Evolutionary conservation across 495 filamentous ascomycete genomes (phyloP), one percentile per base, ranked within the genome.

Genomic region (Durotheca rogersii): DNA sequence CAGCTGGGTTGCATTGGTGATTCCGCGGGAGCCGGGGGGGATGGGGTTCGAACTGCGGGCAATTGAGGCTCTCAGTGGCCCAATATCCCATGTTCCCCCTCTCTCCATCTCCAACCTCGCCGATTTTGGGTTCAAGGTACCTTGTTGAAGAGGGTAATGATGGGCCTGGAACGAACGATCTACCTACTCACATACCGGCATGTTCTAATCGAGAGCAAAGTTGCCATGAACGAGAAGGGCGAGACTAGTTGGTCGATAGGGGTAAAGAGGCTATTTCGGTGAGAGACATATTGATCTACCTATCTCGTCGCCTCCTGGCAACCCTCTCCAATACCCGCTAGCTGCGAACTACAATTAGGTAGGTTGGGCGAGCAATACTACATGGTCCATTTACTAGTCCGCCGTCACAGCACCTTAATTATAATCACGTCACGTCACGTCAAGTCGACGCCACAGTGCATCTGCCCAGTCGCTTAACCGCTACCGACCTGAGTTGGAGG

Each of bases 31-130:
- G 55, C 55, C 55, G 55, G 50, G 55, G 45, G 20, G n/a, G n/a
- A n/a, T n/a, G n/a, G n/a, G n/a, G n/a, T n/a, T n/a, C 43, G 29
- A 38, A 42, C 50, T 58, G 32, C 38, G 36, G 30, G 45, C 38
- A 32, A 50, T 54, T 59, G 56, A 59, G 56, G 56, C 56, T 59
- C 50, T 59, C 56, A 58, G 27, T 59, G 56, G 50, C 47, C 49
- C 56, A 51, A 32, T 32, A 18, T 27, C 18, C 32, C 29, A n/a
- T 33, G 11, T 18, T 36, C 40, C 31, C 18, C 17, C 15, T 29
- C 9, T 31, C 18, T 33, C 20, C 19, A 27, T 7, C 9, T 32
- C 35, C 25, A 38, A 25, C 31, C 33, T 49, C 11, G 29, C 39
- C 39, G 2, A n/a, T n/a, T n/a, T n/a, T n/a, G n/a, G n/a, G n/a